Conservation (phyloP, 805 yeast species). For the Cyberlindnera americana region DNA sequence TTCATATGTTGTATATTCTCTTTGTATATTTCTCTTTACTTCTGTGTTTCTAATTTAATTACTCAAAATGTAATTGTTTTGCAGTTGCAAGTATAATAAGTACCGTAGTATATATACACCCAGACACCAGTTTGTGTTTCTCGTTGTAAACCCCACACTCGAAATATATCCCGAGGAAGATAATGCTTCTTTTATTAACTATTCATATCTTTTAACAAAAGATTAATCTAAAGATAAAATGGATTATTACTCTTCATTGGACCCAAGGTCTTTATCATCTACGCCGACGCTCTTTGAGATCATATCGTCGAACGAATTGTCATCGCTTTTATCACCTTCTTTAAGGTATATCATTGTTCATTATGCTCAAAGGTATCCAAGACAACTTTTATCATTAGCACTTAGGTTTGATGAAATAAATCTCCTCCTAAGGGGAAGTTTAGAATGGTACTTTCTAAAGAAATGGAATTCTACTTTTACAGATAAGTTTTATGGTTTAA, state of each 20-base stretch:
- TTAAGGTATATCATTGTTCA: slow-evolving; percentile 74
- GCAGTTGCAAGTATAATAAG: too few species aligned
- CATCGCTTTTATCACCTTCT: slow-evolving; percentile 75
- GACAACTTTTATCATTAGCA: slow-evolving; percentile 55
- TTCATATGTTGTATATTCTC: too few species aligned
- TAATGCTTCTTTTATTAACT: too few species aligned
- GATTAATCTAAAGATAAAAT: slow-evolving; percentile 31
- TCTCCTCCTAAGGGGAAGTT: slow-evolving; percentile 49
- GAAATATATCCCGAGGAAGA: not conserved
- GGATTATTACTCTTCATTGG: slow-evolving; percentile 80
- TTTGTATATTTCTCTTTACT: too few species aligned
- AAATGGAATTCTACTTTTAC: slow-evolving; percentile 84
- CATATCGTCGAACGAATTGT: slow-evolving; percentile 76
- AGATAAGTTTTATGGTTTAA: slow-evolving; percentile 88
- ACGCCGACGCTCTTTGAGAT: slow-evolving; percentile 89
- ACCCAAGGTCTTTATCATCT: slow-evolving; percentile 70
- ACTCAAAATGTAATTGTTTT: too few species aligned
- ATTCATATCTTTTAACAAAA: too few species aligned
- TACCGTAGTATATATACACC: not conserved
- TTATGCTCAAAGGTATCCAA: slow-evolving; percentile 76
- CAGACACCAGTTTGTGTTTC: not conserved
- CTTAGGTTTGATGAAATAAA: slow-evolving; percentile 77
- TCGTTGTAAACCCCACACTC: slow-evolving; percentile 1
- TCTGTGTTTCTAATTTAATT: too few species aligned
- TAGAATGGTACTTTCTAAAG: slow-evolving; percentile 69